Conservation (phyloP, 106 monocot species). For the Dendrobium nobile region DNA sequence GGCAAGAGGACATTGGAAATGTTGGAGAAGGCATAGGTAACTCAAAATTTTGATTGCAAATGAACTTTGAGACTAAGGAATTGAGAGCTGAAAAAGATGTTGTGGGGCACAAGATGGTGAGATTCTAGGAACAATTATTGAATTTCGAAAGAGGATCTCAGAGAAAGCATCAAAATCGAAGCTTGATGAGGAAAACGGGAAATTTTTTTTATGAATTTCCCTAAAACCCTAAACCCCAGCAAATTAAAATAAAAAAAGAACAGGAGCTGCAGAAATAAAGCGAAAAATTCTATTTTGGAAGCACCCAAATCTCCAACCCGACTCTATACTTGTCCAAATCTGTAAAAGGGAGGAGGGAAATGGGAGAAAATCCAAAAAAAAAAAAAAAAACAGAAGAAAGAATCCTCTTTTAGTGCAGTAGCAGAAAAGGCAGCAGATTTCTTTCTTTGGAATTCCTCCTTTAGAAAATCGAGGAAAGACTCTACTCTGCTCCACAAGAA, state of each 20-base stretch:
- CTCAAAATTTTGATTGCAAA: too few relatives aligned
- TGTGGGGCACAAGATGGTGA: too few relatives aligned
- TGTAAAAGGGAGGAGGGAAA: not conserved
- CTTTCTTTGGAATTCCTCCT: not conserved
- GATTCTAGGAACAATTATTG: too few relatives aligned
- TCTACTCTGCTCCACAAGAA: not conserved
- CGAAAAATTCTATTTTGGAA: not conserved
- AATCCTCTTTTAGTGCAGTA: not conserved
- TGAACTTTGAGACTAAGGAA: too few relatives aligned
- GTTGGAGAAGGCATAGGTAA: not conserved
- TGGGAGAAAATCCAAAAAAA: not conserved
- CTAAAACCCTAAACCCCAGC: constrained; percentile 12
- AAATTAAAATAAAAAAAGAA: not conserved
- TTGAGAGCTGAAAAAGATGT: too few relatives aligned
- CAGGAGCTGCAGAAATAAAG: not conserved
- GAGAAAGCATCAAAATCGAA: not conserved
- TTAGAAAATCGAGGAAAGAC: not conserved
- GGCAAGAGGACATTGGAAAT: constrained; percentile 4
- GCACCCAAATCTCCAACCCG: not conserved
- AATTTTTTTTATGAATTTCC: not conserved
- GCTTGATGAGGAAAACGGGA: not conserved
- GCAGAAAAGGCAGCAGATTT: not conserved
- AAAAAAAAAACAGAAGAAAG: not conserved
- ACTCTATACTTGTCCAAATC: not conserved
- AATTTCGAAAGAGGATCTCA: not conserved